Percentiles rank a stretch among this genome's conserved stretches.
Conservation (phyloP, 331 rosid genomes). For the Telfairia occidentalis region DNA sequence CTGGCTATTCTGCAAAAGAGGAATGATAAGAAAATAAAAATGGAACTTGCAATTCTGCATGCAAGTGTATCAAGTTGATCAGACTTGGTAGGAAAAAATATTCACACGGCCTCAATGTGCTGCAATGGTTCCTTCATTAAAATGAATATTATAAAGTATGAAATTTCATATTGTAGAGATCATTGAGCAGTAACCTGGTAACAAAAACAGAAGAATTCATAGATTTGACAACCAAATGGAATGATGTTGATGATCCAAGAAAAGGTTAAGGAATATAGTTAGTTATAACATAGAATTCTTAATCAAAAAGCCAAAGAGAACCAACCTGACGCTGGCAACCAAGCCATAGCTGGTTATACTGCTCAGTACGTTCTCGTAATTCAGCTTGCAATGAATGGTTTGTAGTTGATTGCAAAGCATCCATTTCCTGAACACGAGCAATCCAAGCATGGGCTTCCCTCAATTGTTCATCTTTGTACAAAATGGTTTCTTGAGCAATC, state of each 20-base stretch:
- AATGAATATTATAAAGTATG: not conserved
- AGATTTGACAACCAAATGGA: not conserved
- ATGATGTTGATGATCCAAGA: not conserved
- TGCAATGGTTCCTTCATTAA: not conserved
- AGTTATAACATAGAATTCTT: not conserved
- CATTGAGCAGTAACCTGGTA: not conserved
- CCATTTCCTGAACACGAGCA: constrained; percentile 84
- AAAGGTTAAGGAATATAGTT: not conserved
- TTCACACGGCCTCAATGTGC: not conserved
- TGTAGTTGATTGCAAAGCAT: constrained; percentile 76
- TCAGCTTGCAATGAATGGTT: constrained; percentile 79
- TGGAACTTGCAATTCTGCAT: not conserved
- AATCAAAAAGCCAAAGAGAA: constrained; percentile 1
- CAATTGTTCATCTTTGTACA: constrained; percentile 80
- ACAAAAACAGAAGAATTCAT: not conserved
- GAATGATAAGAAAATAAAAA: not conserved
- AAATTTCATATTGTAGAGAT: not conserved
- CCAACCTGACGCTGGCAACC: constrained; percentile 90
- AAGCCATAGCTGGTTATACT: constrained; percentile 92
- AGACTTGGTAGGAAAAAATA: not conserved
- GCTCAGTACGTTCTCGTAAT: constrained; percentile 81
- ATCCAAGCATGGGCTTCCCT: constrained; percentile 97
- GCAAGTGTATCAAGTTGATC: not conserved
- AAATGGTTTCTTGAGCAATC: constrained; percentile 74
- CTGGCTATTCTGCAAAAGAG: not conserved